Evolutionary conservation across 495 filamentous ascomycete genomes (phyloP), one percentile per base, ranked within the genome.

Genomic region (Aspergillus avenaceus): DNA sequence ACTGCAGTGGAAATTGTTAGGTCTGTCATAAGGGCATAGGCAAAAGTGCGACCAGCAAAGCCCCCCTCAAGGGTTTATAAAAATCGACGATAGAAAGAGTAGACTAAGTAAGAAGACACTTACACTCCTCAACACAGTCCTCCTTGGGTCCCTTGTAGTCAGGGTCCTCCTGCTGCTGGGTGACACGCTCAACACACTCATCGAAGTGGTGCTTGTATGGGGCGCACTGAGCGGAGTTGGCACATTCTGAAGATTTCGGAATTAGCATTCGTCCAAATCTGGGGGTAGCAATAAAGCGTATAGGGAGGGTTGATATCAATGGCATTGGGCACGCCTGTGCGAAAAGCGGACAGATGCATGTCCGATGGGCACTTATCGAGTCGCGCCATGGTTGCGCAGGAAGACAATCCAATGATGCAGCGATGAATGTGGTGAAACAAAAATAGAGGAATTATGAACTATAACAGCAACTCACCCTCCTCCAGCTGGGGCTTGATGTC

Each of bases 101-200:
- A n/a, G n/a, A n/a, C n/a, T n/a, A n/a, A n/a, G n/a, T n/a, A 38
- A 38, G 41, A 42, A 34, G 13, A 45, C 49, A 83, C 91, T 76
- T 85, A 97, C 93, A 98, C 80, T 98, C 93, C 79, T 98, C 93
- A 55, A 98, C 88, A 61, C 93, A 98, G 77, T 98, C 92, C 80
- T 98, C 93, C 62, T 85, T 80, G 52, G 78, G 70, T 9, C 74
- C 79, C 66, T 80, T 72, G 70, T 79, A 77, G 64, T 78, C 75
- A 56, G 79, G 84, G 59, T 79, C 75, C 59, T 87, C 81, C 58
- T 82, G 72, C 66, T 87, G 82, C 59, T 70, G 71, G 49, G 84
- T 92, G 56, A 97, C 93, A 58, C 93, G 90, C 77, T 95, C 91
- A 60, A 90, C 88, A 68, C 93, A 98, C 72, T 96, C 91, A 54